Evolutionary conservation across 495 filamentous ascomycete species (phyloP).

Genomic region (Astrothelium macrocarpum): DNA sequence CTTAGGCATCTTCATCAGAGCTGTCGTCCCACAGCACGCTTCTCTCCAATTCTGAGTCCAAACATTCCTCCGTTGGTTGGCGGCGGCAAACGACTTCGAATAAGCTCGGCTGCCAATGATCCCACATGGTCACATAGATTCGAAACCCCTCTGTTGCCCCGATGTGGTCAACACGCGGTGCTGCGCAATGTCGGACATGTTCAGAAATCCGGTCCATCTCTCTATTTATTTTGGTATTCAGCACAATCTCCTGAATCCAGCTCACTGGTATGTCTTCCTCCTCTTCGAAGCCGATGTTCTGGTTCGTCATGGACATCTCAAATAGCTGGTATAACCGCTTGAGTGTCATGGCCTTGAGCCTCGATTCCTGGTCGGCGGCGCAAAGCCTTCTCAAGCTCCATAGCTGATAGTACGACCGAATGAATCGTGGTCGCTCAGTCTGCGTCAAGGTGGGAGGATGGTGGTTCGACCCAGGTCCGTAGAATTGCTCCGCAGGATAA

Average conservation of each 20-base stretch:
- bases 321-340: neutral
- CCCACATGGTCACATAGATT: conserved; percentile 2
- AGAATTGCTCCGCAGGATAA: neutral
- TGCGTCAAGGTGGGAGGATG: neutral
- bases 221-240: neutral
- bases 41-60: neutral
- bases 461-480: conserved; percentile 1
- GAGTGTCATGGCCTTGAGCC: conserved; percentile 3
- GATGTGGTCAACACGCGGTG: neutral
- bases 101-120: conserved; percentile 5
- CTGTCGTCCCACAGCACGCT: neutral
- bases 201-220: neutral
- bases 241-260: neutral
- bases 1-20: conserved; percentile 1
- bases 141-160: neutral
- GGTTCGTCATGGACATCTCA: neutral
- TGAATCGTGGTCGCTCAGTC: conserved; percentile 2
- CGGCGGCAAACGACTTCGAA: neutral
- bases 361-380: neutral
- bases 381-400: neutral
- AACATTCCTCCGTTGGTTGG: neutral
- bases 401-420: conserved; percentile 2
- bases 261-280: neutral
- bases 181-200: neutral
- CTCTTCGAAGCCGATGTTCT: neutral